These are phyloP conservation scores for Leptographium procerum DNA, from an alignment of 2,329 filamentous ascomycete species.

Conservation along the genomic window DNA sequence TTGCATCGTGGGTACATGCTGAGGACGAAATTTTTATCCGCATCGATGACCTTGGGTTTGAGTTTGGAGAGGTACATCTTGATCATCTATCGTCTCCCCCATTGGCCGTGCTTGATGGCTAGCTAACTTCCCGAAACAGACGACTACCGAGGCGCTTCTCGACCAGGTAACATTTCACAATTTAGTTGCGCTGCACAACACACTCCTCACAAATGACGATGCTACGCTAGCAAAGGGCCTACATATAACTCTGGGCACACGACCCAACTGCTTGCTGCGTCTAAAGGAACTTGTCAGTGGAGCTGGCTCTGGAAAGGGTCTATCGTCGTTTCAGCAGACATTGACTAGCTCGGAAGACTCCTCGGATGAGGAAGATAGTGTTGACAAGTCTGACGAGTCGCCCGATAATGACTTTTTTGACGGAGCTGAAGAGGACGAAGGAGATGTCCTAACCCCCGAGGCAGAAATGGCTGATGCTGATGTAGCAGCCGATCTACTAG, in stretches of 20 bases:
- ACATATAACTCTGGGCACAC: conserved; percentile 12
- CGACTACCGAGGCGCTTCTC: conserved; percentile 13
- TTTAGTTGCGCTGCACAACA: conserved; percentile 14
- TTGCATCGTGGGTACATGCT: conserved; percentile 30
- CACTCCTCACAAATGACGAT: conserved; percentile 13
- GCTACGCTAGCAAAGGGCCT: conserved; percentile 3
- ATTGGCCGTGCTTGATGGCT: neutral
- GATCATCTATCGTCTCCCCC: neutral
- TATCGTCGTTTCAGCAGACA: conserved; percentile 8
- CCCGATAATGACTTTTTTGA: neutral
- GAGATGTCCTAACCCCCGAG: neutral
- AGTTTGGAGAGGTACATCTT: conserved; percentile 38
- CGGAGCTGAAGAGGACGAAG: conserved; percentile 1
- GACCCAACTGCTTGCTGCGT: conserved; percentile 13
- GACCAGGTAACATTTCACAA: conserved; percentile 14
- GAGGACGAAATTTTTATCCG: conserved; percentile 40
- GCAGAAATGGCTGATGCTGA: neutral
- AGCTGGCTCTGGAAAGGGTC: conserved; percentile 12
- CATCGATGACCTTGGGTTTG: conserved; percentile 39
- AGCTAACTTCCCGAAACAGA: conserved; percentile 6
- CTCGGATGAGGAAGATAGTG: conserved; percentile 3
- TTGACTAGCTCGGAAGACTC: conserved; percentile 5
- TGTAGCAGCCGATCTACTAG: neutral
- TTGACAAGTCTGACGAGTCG: neutral
- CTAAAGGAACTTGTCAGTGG: conserved; percentile 12